These are phyloP conservation scores for Fusarium graminum DNA, from an alignment of 2,329 filamentous ascomycete species.

Conservation along the genomic window DNA sequence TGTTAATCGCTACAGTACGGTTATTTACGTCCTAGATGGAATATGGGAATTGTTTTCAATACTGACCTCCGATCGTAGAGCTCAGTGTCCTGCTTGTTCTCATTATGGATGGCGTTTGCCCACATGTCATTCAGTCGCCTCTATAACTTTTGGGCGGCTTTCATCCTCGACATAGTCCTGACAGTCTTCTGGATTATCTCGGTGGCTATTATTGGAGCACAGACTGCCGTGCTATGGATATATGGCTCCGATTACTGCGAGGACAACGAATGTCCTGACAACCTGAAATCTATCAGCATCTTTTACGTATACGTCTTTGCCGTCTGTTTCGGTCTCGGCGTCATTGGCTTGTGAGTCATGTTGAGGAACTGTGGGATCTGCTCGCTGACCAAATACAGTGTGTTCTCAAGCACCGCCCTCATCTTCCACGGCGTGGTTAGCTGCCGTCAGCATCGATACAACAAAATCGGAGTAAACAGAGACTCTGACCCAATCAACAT, in stretches of 20 bases:
- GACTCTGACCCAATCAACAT: constrained; percentile 6
- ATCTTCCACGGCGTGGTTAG: constrained; percentile 58
- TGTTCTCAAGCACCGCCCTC: constrained; percentile 59
- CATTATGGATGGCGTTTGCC: constrained; percentile 63
- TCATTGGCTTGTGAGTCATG: constrained; percentile 59
- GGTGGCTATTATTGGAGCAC: constrained; percentile 57
- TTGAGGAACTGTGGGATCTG: rapidly evolving
- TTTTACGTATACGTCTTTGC: constrained; percentile 51
- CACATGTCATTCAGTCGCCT: constrained; percentile 55
- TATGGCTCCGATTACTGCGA: constrained; percentile 42
- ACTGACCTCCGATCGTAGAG: constrained; percentile 46
- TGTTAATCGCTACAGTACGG: constrained; percentile 58
- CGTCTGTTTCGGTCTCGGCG: constrained; percentile 57
- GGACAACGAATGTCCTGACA: constrained; percentile 42
- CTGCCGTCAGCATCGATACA: constrained; percentile 58
- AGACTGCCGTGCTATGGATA: constrained; percentile 49
- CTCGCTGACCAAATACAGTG: constrained; percentile 47
- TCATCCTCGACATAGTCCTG: constrained; percentile 65
- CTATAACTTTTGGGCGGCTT: constrained; percentile 68
- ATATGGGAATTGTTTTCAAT: rapidly evolving
- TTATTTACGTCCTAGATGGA: background rate
- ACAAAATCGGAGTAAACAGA: constrained; percentile 24
- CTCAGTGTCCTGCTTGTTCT: constrained; percentile 60
- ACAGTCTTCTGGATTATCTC: constrained; percentile 66
- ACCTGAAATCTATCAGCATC: constrained; percentile 5